phyloP scores from a whole-genome alignment of 1,284 basidiomycete genomes.

The Cryptococcus hybrid region DNA sequence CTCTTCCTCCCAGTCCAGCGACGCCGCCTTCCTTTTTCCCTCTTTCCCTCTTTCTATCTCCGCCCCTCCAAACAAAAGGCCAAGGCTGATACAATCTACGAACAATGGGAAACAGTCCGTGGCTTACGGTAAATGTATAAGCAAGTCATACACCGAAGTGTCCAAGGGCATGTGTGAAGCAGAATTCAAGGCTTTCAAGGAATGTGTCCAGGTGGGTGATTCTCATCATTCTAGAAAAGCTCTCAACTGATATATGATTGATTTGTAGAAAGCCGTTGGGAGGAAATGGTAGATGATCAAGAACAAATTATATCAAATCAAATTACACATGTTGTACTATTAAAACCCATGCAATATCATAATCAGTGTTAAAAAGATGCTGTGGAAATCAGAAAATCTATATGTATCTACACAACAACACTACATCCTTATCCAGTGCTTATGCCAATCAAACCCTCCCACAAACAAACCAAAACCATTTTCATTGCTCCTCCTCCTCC shows the following conservation, averaged over 20 bases:
- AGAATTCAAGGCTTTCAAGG: slow-evolving; percentile 52
- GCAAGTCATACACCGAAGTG: slow-evolving; percentile 49
- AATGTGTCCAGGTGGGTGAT: slow-evolving; percentile 49
- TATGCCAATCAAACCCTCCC: neutral
- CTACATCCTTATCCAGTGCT: neutral
- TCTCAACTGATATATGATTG: neutral
- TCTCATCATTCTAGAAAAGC: neutral
- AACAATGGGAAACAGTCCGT: slow-evolving; percentile 34
- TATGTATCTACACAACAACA: neutral
- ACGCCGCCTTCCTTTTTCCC: neutral
- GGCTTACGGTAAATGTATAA: slow-evolving; percentile 52
- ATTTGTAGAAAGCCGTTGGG: slow-evolving; percentile 38
- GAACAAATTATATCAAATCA: neutral
- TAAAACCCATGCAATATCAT: no score
- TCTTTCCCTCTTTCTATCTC: neutral
- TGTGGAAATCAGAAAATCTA: neutral
- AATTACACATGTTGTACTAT: neutral
- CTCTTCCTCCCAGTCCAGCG: neutral
- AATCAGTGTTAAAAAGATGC: neutral
- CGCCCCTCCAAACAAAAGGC: neutral
- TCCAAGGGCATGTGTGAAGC: slow-evolving; percentile 50
- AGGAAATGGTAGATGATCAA: slow-evolving; percentile 35
- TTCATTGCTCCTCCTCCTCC: slow-evolving; percentile 6
- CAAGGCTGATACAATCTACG: neutral
- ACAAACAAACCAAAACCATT: no score